These are phyloP conservation scores for Ascochyta pisi DNA, from an alignment of 2,329 filamentous ascomycete species.

Conservation along the genomic window DNA sequence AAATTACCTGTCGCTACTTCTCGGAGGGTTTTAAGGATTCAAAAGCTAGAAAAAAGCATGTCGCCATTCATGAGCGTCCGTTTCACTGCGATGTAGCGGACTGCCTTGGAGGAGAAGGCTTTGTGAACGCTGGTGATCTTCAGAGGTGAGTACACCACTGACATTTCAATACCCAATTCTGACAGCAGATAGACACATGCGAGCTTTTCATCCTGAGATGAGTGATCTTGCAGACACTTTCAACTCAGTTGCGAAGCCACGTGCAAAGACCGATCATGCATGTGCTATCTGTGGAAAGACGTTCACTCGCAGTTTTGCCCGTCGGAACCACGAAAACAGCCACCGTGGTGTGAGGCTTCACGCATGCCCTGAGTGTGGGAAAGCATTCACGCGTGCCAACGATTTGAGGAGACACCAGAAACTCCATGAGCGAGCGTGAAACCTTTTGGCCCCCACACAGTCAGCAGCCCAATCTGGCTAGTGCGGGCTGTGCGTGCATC, in stretches of 20 bases:
- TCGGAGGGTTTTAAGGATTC: slow-evolving; percentile 50
- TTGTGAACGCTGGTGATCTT: slow-evolving; percentile 49
- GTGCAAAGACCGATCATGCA: slow-evolving; percentile 28
- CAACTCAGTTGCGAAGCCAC: slow-evolving; percentile 14
- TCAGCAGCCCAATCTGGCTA: slow-evolving; percentile 4
- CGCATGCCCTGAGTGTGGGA: slow-evolving; percentile 37
- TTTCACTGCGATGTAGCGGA: slow-evolving; percentile 48
- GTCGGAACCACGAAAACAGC: slow-evolving; percentile 46
- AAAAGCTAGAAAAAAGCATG: slow-evolving; percentile 45
- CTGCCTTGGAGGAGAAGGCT: slow-evolving; percentile 50
- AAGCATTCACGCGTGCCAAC: slow-evolving; percentile 34
- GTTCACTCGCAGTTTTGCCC: slow-evolving; percentile 50
- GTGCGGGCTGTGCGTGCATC: slow-evolving; percentile 11
- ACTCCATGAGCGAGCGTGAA: slow-evolving; percentile 25
- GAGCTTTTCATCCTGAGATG: slow-evolving; percentile 36
- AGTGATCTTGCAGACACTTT: slow-evolving; percentile 32
- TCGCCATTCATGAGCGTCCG: slow-evolving; percentile 51
- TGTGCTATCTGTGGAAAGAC: slow-evolving; percentile 49
- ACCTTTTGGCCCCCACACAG: slow-evolving; percentile 7
- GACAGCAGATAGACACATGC: slow-evolving; percentile 21
- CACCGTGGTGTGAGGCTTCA: slow-evolving; percentile 42
- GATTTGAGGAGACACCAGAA: slow-evolving; percentile 36
- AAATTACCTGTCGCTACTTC: slow-evolving; percentile 53
- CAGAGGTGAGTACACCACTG: slow-evolving; percentile 29
- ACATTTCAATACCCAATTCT: not conserved